Conservation (phyloP, 768 basidiomycete genomes). For the Phlebiopsis gigantea region DNA sequence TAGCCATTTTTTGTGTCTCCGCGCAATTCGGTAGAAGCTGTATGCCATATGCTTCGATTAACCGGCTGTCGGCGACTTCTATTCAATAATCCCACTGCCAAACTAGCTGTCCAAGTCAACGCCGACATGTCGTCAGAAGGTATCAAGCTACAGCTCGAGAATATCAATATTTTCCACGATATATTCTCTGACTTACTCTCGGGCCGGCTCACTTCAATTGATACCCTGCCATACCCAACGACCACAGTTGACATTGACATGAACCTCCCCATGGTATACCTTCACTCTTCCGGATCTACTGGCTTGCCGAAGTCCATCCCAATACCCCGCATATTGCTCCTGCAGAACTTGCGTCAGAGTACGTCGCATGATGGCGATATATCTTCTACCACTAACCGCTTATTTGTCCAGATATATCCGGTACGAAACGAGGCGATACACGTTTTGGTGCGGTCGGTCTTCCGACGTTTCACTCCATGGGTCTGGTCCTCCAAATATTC, state of each 20-base stretch:
- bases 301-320: conserved; percentile 12
- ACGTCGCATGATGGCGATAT: neutral
- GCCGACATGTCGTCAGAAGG: conserved; percentile 12
- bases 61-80: conserved; percentile 35
- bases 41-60: conserved; percentile 24
- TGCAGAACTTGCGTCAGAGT: conserved; percentile 6
- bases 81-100: conserved; percentile 23
- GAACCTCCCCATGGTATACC: neutral
- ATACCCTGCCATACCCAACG: neutral
- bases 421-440: conserved; percentile 1
- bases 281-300: conserved; percentile 13
- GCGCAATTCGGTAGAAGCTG: conserved; percentile 17
- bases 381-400: neutral
- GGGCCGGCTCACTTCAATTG: neutral
- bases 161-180: conserved; percentile 9
- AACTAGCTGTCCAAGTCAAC: conserved; percentile 27
- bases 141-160: conserved; percentile 10
- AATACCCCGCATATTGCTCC: neutral
- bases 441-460: conserved; percentile 6
- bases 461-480: conserved; percentile 13
- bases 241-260: neutral
- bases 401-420: conserved; percentile 2
- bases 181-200: neutral
- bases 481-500: conserved; percentile 5
- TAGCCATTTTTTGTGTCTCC: conserved; percentile 18